These are phyloP conservation scores for Candida silvicultrix DNA, from an alignment of 805 yeast species.

Conservation along the genomic window DNA sequence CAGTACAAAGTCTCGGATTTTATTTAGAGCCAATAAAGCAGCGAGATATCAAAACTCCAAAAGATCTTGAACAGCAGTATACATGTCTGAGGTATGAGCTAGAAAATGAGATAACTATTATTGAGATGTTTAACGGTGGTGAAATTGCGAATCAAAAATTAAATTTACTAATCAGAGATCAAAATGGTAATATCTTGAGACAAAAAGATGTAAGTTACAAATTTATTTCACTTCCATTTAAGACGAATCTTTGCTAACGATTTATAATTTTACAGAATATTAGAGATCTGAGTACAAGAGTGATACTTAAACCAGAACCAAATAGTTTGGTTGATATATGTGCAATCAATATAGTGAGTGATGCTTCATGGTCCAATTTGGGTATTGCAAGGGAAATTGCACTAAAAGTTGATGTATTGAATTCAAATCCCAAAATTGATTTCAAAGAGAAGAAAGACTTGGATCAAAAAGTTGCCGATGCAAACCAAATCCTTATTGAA, in stretches of 20 bases:
- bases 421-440: conserved; percentile 6
- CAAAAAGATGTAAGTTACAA: conserved; percentile 7
- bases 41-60: neutral
- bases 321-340: conserved; percentile 19
- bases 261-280: conserved; percentile 3
- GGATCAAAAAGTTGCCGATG: neutral
- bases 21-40: conserved; percentile 1
- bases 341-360: conserved; percentile 23
- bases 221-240: neutral
- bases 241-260: neutral
- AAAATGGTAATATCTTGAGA: conserved; percentile 6
- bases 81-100: conserved; percentile 1
- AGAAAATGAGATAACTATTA: conserved; percentile 9
- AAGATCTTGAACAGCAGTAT: neutral
- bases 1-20: conserved; percentile 1
- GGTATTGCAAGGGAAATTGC: conserved; percentile 11
- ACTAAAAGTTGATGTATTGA: neutral
- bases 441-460: neutral
- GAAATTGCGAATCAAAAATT: conserved; percentile 5
- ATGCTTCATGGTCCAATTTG: conserved; percentile 28
- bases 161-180: conserved; percentile 5
- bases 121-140: conserved; percentile 10
- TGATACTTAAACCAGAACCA: conserved; percentile 9
- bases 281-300: conserved; percentile 2
- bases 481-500: neutral